Conservation (phyloP, 1,284 basidiomycete species). For the Boletus sp. region DNA sequence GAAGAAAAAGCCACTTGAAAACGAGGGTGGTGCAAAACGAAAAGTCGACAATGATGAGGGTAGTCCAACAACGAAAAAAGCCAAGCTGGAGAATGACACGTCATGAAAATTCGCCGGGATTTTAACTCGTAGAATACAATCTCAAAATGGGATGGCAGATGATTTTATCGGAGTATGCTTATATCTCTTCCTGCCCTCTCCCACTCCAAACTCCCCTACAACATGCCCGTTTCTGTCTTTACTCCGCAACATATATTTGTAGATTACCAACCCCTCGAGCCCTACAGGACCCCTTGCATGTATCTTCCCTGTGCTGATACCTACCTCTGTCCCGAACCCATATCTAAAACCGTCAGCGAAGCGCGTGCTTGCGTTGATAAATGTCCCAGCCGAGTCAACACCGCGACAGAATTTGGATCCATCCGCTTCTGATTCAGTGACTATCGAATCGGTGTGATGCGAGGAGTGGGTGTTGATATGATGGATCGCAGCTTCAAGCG, state of each 20-base stretch:
- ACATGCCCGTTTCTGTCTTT: slow-evolving; percentile 69
- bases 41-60: slow-evolving; percentile 62
- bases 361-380: slow-evolving; percentile 91
- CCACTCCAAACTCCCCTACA: slow-evolving; percentile 73
- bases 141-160: slow-evolving; percentile 43
- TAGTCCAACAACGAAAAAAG: slow-evolving; percentile 60
- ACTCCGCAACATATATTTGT: slow-evolving; percentile 90
- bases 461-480: slow-evolving; percentile 94
- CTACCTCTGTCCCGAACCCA: slow-evolving; percentile 97
- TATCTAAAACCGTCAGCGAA: slow-evolving; percentile 98
- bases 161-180: slow-evolving; percentile 61
- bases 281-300: slow-evolving; percentile 97
- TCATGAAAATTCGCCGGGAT: slow-evolving; percentile 11
- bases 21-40: slow-evolving; percentile 48
- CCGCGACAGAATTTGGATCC: slow-evolving; percentile 80
- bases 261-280: slow-evolving; percentile 89
- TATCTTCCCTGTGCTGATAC: slow-evolving; percentile 94
- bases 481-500: slow-evolving; percentile 69
- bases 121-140: neutral
- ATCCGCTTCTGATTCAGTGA: slow-evolving; percentile 72
- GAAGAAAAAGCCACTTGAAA: slow-evolving; percentile 59
- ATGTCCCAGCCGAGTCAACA: slow-evolving; percentile 90
- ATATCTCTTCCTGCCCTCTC: slow-evolving; percentile 71
- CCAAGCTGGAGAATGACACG: slow-evolving; percentile 46
- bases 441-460: slow-evolving; percentile 93